Percentiles rank a stretch among this genome's conserved stretches.
Conservation (phyloP, 148 eudicot genomes). For the Chenopodium formosanum region DNA sequence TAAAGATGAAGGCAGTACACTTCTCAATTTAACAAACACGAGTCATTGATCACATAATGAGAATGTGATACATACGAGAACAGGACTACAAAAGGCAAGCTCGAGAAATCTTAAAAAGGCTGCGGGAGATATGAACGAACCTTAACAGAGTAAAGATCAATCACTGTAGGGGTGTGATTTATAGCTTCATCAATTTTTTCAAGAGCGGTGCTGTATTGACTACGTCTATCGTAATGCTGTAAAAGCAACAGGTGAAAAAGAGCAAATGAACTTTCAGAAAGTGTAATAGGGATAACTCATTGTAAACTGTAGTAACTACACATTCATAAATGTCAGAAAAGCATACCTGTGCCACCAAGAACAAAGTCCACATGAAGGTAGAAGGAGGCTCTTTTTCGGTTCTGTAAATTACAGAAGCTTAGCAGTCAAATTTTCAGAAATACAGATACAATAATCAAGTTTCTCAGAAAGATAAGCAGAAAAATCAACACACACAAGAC, state of each 20-base stretch:
- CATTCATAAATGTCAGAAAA: background rate
- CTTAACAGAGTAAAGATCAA: constrained; percentile 92
- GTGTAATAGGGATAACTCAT: background rate
- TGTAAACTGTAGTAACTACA: background rate
- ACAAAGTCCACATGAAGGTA: constrained; percentile 86
- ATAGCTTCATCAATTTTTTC: constrained; percentile 88
- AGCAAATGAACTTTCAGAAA: background rate
- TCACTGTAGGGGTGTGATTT: constrained; percentile 89
- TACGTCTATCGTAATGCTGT: constrained; percentile 94
- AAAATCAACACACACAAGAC: background rate
- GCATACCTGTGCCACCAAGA: constrained; percentile 85
- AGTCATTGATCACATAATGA: background rate
- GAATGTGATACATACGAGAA: background rate
- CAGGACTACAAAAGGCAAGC: background rate
- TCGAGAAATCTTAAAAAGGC: background rate
- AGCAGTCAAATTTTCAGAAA: background rate
- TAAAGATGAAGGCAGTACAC: background rate
- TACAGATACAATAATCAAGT: background rate
- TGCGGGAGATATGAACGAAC: constrained; percentile 56
- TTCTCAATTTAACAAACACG: background rate
- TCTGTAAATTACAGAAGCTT: constrained; percentile 34
- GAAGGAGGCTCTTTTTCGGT: constrained; percentile 88
- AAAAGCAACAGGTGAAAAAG: constrained; percentile 1
- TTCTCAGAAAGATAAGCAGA: background rate
- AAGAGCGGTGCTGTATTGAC: constrained; percentile 69